phyloP scores from a whole-genome alignment of 2,329 filamentous ascomycete species.

The Diatrype stigma region DNA sequence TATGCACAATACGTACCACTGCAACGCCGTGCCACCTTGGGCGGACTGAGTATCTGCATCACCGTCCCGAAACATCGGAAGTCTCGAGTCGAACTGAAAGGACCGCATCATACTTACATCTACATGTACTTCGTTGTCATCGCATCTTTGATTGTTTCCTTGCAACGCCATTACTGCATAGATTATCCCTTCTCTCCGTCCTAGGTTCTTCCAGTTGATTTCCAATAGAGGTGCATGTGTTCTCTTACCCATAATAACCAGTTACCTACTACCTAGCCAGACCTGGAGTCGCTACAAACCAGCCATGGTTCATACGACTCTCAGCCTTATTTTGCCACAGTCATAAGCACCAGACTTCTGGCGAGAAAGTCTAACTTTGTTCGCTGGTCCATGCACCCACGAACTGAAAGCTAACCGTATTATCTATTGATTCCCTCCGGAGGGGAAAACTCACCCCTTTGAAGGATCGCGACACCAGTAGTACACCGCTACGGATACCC shows the following conservation, averaged over 20 bases:
- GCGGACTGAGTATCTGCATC: neutral
- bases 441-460: conserved; percentile 3
- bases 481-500: neutral
- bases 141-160: neutral
- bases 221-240: neutral
- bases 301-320: neutral
- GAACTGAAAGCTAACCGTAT: neutral
- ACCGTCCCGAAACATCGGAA: neutral
- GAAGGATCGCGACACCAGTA: conserved; percentile 1
- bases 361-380: no score
- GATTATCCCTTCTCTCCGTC: neutral
- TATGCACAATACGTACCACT: no score
- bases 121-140: neutral
- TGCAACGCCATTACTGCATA: neutral
- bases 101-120: no score
- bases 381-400: neutral
- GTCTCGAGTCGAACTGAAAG: neutral
- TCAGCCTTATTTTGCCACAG: neutral
- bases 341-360: neutral
- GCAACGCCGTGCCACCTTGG: no score
- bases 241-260: neutral
- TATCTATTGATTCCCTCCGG: conserved; percentile 8
- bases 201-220: neutral
- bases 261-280: no score
- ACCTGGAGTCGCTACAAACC: neutral